phyloP scores from a whole-genome alignment of 75 land plant species.

The Chamaecyparis obtusa region DNA sequence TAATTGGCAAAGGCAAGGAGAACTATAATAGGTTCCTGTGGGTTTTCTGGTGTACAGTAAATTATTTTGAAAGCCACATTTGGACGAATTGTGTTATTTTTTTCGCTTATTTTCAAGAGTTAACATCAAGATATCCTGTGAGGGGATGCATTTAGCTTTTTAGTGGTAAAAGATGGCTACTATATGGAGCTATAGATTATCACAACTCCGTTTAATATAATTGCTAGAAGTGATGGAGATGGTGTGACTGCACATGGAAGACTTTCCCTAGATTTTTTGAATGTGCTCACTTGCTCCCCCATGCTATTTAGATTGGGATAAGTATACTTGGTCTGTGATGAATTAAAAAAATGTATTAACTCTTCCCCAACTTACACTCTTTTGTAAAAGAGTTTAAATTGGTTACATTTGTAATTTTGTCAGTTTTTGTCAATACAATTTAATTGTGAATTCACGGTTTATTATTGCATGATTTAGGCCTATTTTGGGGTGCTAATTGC shows the following conservation, averaged over 20 bases:
- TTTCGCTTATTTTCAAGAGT: neutral
- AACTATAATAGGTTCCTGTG: neutral
- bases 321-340: neutral
- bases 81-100: neutral
- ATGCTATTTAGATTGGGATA: neutral
- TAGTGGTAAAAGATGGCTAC: neutral
- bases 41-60: neutral
- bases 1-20: neutral
- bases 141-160: neutral
- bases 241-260: neutral
- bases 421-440: neutral
- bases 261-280: neutral
- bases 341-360: neutral
- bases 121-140: neutral
- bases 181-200: neutral
- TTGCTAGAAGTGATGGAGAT: neutral
- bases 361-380: neutral
- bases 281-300: neutral
- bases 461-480: neutral
- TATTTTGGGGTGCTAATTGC: neutral
- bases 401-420: neutral
- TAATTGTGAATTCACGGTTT: neutral
- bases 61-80: neutral
- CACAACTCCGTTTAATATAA: neutral
- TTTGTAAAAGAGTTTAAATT: neutral